Evolutionary conservation across 1,284 basidiomycete genomes (phyloP).

Genomic region (Papiliotrema fonsecae): DNA sequence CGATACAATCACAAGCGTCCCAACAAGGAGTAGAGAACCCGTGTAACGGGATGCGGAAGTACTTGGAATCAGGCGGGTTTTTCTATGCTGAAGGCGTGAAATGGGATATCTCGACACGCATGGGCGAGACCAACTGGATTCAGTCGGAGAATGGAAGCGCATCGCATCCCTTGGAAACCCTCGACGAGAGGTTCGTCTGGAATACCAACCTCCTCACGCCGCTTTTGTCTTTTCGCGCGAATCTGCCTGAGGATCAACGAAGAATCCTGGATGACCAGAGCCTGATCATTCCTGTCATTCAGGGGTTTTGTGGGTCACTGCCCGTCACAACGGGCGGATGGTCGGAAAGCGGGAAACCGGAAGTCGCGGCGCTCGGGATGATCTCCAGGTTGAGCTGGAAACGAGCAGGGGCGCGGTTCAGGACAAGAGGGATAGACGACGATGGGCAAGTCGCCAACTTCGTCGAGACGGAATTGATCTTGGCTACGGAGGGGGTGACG

Average conservation of each 20-base stretch:
- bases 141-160: conserved; percentile 21
- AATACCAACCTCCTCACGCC: conserved; percentile 41
- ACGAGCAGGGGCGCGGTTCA: conserved; percentile 93
- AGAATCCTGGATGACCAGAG: conserved; percentile 40
- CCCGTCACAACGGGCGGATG: conserved; percentile 51
- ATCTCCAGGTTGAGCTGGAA: conserved; percentile 89
- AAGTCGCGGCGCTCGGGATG: conserved; percentile 59
- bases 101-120: conserved; percentile 84
- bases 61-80: conserved; percentile 85
- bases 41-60: conserved; percentile 82
- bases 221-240: conserved; percentile 38
- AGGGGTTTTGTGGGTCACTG: conserved; percentile 73
- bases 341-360: conserved; percentile 49
- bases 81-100: conserved; percentile 77
- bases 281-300: conserved; percentile 70
- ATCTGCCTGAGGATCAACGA: conserved; percentile 48
- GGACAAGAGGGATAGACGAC: conserved; percentile 95
- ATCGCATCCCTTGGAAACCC: conserved; percentile 57
- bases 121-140: conserved; percentile 60
- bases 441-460: conserved; percentile 97
- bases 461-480: conserved; percentile 92
- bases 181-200: conserved; percentile 68
- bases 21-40: conserved; percentile 70
- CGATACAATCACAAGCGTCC: conserved; percentile 38
- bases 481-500: conserved; percentile 75